Evolutionary conservation across 495 filamentous ascomycete species (phyloP).

Genomic region (Aspergillus olivimuriae): DNA sequence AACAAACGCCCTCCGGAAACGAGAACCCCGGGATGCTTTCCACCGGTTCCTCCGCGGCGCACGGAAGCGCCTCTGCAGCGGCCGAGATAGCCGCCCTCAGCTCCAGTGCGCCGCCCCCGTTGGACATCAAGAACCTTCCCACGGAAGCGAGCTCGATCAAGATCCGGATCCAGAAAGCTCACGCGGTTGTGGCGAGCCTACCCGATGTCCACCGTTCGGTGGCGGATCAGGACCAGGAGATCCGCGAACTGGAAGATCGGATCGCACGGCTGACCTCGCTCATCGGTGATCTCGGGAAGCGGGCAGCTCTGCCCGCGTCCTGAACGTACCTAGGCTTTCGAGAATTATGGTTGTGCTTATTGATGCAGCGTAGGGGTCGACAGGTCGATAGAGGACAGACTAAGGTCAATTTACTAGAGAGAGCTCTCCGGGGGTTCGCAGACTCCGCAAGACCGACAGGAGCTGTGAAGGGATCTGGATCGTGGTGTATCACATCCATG

Average conservation of each 20-base stretch:
- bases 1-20: conserved; percentile 12
- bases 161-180: conserved; percentile 73
- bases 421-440: no score
- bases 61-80: conserved; percentile 9
- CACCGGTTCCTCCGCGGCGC: conserved; percentile 12
- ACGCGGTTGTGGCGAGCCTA: conserved; percentile 57
- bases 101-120: conserved; percentile 33
- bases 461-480: no score
- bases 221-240: conserved; percentile 75
- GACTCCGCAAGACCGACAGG: no score
- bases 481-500: no score
- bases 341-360: no score
- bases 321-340: no score
- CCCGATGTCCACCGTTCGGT: conserved; percentile 69
- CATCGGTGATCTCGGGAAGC: conserved; percentile 37
- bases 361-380: no score
- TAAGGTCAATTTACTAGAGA: no score
- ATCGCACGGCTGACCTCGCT: conserved; percentile 54
- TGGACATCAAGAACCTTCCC: conserved; percentile 73
- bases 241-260: conserved; percentile 63
- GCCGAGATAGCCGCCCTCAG: conserved; percentile 22
- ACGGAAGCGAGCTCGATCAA: conserved; percentile 67
- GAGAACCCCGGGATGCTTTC: conserved; percentile 18
- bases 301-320: no score
- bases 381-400: no score